Evolutionary conservation across 208 protist species (phyloP).

Genomic region (Novymonas esmeraldas): DNA sequence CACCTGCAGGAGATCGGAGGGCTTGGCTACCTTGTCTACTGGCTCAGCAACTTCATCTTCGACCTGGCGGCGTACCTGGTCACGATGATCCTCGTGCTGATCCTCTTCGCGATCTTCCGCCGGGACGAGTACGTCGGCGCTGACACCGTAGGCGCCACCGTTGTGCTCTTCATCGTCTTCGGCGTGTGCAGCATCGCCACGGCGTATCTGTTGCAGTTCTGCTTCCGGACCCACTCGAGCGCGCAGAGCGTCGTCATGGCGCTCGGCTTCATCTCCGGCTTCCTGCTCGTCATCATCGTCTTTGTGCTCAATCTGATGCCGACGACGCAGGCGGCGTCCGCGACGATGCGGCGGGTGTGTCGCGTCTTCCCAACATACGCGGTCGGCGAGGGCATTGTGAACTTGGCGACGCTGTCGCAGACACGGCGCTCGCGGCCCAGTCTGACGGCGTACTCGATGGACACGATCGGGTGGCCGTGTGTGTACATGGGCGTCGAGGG

Average conservation of each 20-base stretch:
- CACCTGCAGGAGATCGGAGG: conserved; percentile 77
- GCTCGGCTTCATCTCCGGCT: conserved; percentile 52
- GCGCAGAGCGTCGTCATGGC: conserved; percentile 51
- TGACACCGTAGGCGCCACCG: conserved; percentile 21
- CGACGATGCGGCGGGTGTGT: conserved; percentile 37
- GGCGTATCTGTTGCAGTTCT: conserved; percentile 45
- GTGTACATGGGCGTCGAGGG: conserved; percentile 52
- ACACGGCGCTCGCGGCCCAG: not conserved
- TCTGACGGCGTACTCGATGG: conserved; percentile 21
- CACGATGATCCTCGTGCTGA: conserved; percentile 30
- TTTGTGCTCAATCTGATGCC: conserved; percentile 40
- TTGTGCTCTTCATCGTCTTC: conserved; percentile 38
- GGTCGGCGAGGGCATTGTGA: conserved; percentile 59
- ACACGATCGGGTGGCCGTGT: conserved; percentile 22
- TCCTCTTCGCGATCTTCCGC: conserved; percentile 41
- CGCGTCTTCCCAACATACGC: conserved; percentile 55
- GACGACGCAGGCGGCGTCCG: conserved; percentile 21
- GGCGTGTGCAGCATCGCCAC: conserved; percentile 30
- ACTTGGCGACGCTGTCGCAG: conserved; percentile 31
- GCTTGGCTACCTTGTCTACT: conserved; percentile 59
- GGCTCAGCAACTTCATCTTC: conserved; percentile 56
- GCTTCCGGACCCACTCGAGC: conserved; percentile 48
- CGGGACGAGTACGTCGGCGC: conserved; percentile 40
- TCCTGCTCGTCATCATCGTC: conserved; percentile 45
- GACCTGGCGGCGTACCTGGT: conserved; percentile 42